Conservation (phyloP, 495 filamentous ascomycete genomes). For the Penicillium soppii region DNA sequence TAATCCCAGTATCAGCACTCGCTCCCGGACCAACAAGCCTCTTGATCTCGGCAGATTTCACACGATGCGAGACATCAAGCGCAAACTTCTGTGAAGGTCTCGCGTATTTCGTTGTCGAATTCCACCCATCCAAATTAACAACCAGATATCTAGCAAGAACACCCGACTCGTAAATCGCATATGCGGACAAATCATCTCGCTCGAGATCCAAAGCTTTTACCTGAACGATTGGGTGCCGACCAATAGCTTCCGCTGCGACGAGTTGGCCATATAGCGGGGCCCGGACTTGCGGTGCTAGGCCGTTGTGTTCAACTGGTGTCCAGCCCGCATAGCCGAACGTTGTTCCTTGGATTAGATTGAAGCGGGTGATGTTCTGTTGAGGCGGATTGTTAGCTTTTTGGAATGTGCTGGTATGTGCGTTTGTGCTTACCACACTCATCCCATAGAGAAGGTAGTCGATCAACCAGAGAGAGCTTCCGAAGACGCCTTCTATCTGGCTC, state of each 20-base stretch:
- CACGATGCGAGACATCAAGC: constrained; percentile 2
- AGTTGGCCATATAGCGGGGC: constrained; percentile 16
- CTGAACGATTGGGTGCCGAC: constrained; percentile 7
- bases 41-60: constrained; percentile 6
- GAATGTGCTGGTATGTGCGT: not conserved
- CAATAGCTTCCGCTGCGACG: constrained; percentile 15
- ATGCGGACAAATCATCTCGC: constrained; percentile 10
- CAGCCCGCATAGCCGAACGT: constrained; percentile 18
- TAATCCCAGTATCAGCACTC: constrained; percentile 7
- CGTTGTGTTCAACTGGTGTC: constrained; percentile 9
- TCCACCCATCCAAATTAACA: constrained; percentile 19
- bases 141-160: constrained; percentile 14
- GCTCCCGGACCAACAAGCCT: constrained; percentile 12
- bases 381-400: not conserved
- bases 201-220: constrained; percentile 9
- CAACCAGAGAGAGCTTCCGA: constrained; percentile 19
- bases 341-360: constrained; percentile 21
- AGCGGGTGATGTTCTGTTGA: constrained; percentile 13
- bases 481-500: constrained; percentile 16
- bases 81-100: constrained; percentile 7
- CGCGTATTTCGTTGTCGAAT: constrained; percentile 11
- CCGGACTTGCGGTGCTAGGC: constrained; percentile 8
- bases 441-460: constrained; percentile 16
- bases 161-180: constrained; percentile 12
- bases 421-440: constrained; percentile 10